These are phyloP conservation scores for Sporothrix protearum DNA, from an alignment of 2,329 filamentous ascomycete genomes.

Conservation along the genomic window DNA sequence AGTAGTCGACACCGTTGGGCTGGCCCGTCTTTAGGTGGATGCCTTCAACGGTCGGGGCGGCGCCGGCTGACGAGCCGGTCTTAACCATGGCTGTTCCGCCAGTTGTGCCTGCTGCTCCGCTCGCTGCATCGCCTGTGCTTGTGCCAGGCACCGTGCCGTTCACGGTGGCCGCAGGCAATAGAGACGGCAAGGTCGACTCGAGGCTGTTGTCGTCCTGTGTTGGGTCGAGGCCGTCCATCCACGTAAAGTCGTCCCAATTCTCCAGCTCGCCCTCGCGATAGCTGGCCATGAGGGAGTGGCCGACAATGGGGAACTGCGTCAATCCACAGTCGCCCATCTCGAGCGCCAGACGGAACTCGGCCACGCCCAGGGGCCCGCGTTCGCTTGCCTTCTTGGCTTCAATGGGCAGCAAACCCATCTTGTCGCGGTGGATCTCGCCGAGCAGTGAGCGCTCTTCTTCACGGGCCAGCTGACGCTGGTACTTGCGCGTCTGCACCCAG, in stretches of 20 bases:
- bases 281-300: conserved; percentile 64
- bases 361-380: conserved; percentile 68
- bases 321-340: conserved; percentile 73
- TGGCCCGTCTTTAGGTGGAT: conserved; percentile 35
- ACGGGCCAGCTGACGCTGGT: conserved; percentile 66
- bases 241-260: conserved; percentile 59
- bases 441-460: conserved; percentile 71
- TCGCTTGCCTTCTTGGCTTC: conserved; percentile 74
- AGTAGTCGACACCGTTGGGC: conserved; percentile 47
- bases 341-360: conserved; percentile 72
- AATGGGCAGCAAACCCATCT: conserved; percentile 72
- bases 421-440: conserved; percentile 72
- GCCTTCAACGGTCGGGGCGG: conserved; percentile 27
- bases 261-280: conserved; percentile 76
- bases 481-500: conserved; percentile 77
- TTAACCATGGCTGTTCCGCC: conserved; percentile 17
- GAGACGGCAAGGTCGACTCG: neutral
- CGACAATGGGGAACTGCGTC: conserved; percentile 71
- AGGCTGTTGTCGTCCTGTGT: conserved; percentile 22
- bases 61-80: conserved; percentile 17
- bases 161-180: neutral
- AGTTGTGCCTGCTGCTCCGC: neutral
- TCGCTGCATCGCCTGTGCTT: neutral
- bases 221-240: conserved; percentile 39
- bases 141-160: conserved; percentile 9